A percentile compares a stretch with the other conserved stretches of the same genome.
phyloP scores from a whole-genome alignment of 1,284 basidiomycete genomes.

The Trichosporon asahii region DNA sequence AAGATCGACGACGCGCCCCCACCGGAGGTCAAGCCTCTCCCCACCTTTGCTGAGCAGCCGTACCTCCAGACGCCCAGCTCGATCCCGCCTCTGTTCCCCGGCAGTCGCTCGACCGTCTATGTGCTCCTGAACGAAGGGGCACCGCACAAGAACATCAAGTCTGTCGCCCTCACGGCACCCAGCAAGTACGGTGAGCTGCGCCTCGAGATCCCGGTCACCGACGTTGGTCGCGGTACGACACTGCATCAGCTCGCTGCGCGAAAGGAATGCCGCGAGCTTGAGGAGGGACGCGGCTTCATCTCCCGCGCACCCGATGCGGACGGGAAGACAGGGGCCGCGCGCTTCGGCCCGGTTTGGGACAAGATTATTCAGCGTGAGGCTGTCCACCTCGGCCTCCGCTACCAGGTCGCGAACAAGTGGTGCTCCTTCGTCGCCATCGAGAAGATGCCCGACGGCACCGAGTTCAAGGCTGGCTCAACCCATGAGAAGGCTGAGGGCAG shows the following conservation, averaged over 20 bases:
- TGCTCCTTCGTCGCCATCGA: constrained; percentile 62
- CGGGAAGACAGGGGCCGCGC: constrained; percentile 6
- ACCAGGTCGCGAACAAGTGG: constrained; percentile 57
- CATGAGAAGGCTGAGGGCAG: background rate
- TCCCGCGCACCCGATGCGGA: background rate
- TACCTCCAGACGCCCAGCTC: constrained; percentile 39
- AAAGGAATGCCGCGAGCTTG: constrained; percentile 55
- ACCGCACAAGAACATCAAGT: background rate
- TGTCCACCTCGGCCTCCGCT: constrained; percentile 54
- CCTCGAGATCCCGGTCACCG: constrained; percentile 50
- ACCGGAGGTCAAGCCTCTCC: constrained; percentile 1
- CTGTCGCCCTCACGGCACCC: constrained; percentile 45
- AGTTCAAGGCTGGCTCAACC: background rate
- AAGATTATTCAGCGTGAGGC: constrained; percentile 41
- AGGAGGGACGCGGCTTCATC: constrained; percentile 24
- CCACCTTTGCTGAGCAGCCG: constrained; percentile 55
- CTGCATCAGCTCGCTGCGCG: constrained; percentile 60
- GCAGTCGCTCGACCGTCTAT: constrained; percentile 48
- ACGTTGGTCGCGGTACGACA: constrained; percentile 5
- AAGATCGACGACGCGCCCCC: background rate
- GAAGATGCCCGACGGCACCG: constrained; percentile 15
- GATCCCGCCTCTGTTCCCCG: constrained; percentile 20
- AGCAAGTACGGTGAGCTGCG: constrained; percentile 49
- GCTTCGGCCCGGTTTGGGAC: background rate
- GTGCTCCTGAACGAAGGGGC: constrained; percentile 53